phyloP scores from a whole-genome alignment of 345 rosid genomes.

The Dimocarpus longan region DNA sequence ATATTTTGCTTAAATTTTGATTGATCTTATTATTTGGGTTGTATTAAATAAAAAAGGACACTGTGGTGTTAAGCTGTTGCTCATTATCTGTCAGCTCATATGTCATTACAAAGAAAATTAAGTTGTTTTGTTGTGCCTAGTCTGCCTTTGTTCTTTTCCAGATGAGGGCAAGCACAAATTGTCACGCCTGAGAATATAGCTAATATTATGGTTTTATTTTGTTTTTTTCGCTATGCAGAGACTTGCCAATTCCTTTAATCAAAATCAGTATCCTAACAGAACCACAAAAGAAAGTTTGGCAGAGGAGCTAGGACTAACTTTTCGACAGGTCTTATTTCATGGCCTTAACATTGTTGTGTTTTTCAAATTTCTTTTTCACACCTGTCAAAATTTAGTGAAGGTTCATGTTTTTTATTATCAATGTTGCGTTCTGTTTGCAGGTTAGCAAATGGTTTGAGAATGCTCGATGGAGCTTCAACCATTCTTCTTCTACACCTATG shows the following conservation, averaged over 20 bases:
- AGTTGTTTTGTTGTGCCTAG: not conserved
- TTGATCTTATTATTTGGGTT: not conserved
- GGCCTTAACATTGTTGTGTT: not conserved
- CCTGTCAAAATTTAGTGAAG: not conserved
- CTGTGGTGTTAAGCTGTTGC: not conserved
- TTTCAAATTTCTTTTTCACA: not conserved
- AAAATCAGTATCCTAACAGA: slow-evolving; percentile 73
- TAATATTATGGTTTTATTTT: not conserved
- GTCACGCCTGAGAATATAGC: not conserved
- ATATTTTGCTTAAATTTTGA: not conserved
- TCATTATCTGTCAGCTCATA: not conserved
- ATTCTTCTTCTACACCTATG: slow-evolving; percentile 32
- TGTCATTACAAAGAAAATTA: not conserved
- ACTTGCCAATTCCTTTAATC: slow-evolving; percentile 53
- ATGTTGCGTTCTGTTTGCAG: slow-evolving; percentile 34
- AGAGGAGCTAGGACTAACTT: slow-evolving; percentile 61
- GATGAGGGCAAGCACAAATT: not conserved
- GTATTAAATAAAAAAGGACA: not conserved
- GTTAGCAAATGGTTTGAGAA: slow-evolving; percentile 84
- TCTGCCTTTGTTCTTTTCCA: not conserved
- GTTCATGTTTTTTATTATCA: not conserved
- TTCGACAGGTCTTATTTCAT: slow-evolving; percentile 52
- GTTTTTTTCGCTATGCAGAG: slow-evolving; percentile 44
- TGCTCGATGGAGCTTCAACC: slow-evolving; percentile 71
- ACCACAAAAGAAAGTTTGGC: slow-evolving; percentile 61